phyloP scores from a whole-genome alignment of 225 moss, liverwort and hornwort species.

The Physcomitrellopsis africana region DNA sequence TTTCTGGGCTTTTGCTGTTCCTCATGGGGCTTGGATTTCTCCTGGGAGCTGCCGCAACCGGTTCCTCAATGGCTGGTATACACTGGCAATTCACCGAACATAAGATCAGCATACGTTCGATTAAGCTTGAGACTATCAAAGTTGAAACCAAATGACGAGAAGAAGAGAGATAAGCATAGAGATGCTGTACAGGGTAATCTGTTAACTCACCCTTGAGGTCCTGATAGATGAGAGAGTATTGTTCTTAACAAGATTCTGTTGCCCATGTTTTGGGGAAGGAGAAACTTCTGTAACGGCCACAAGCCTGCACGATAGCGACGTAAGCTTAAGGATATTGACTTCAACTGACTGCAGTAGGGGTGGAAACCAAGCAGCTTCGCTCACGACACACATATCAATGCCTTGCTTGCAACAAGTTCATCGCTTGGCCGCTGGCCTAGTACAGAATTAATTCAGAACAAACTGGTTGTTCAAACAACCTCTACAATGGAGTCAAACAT shows the following conservation, averaged over 20 bases:
- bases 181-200: not conserved
- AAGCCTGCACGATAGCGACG: conserved; percentile 57
- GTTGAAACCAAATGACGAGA: too few relatives aligned
- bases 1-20: conserved; percentile 15
- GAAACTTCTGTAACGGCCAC: conserved; percentile 75
- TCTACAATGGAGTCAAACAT: conserved; percentile 5
- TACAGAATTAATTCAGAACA: not conserved
- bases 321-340: not conserved
- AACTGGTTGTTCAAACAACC: not conserved
- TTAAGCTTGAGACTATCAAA: too few relatives aligned
- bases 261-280: conserved; percentile 49
- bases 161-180: not conserved
- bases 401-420: too few relatives aligned
- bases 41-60: not conserved
- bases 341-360: not conserved
- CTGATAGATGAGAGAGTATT: conserved; percentile 48
- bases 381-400: too few relatives aligned
- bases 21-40: conserved; percentile 34
- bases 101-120: not conserved
- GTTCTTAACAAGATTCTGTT: conserved; percentile 52
- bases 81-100: conserved; percentile 23
- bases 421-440: too few relatives aligned
- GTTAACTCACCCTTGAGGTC: conserved; percentile 47
- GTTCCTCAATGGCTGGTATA: conserved; percentile 17
- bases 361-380: not conserved